Percentiles rank a stretch among this genome's conserved stretches.
Evolutionary conservation across 345 rosid genomes (phyloP).

Genomic region (Hibiscus trionum): DNA sequence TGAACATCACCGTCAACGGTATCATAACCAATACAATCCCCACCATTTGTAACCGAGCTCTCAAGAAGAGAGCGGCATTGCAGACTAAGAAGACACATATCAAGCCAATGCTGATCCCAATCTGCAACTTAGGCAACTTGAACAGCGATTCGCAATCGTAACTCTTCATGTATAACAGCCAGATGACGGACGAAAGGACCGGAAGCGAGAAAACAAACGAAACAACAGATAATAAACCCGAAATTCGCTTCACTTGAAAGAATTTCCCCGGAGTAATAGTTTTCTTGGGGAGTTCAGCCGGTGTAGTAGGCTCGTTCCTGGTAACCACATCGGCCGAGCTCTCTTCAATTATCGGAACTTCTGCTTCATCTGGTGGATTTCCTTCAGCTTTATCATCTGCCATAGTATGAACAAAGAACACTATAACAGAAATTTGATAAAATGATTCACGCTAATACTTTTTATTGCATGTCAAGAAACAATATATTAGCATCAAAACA

Average conservation of each 20-base stretch:
- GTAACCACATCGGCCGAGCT: not conserved
- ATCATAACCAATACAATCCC: conserved; percentile 48
- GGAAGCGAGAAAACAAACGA: conserved; percentile 56
- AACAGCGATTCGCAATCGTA: conserved; percentile 64
- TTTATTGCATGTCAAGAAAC: not conserved
- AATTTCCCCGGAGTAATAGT: not conserved
- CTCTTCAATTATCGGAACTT: not conserved
- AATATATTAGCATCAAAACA: not conserved
- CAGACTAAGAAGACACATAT: conserved; percentile 42
- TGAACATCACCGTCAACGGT: conserved; percentile 42
- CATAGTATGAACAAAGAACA: not conserved
- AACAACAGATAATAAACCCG: conserved; percentile 31
- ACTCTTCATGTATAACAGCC: conserved; percentile 64
- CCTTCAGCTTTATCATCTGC: not conserved
- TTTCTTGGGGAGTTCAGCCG: not conserved
- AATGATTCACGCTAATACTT: not conserved
- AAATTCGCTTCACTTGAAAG: conserved; percentile 1
- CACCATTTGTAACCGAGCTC: conserved; percentile 37
- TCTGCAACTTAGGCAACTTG: conserved; percentile 48
- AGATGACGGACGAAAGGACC: conserved; percentile 45
- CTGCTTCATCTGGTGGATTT: not conserved
- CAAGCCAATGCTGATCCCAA: conserved; percentile 35
- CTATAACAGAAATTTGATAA: not conserved
- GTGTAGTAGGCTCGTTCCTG: not conserved
- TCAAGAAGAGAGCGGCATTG: conserved; percentile 31